These are phyloP conservation scores for Quercus parvula DNA, from an alignment of 306 rosid species.

Conservation along the genomic window DNA sequence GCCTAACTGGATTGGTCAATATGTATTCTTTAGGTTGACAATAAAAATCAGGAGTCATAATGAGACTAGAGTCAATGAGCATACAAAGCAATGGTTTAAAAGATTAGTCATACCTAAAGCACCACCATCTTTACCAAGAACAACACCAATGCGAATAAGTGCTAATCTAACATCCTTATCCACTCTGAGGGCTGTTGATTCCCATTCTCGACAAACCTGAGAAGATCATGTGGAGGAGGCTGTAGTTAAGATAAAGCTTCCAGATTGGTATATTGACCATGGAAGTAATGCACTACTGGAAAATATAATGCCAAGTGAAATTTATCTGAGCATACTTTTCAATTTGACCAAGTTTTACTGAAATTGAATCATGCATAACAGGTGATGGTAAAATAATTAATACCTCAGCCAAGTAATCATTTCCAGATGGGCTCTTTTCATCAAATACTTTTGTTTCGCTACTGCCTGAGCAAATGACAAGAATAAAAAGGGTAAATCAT, in stretches of 20 bases:
- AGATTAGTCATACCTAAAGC: conserved; percentile 65
- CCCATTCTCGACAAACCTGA: conserved; percentile 99
- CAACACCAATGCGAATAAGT: conserved; percentile 89
- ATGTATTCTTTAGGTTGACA: not conserved
- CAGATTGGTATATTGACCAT: not conserved
- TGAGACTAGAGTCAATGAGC: not conserved
- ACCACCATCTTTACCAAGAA: conserved; percentile 98
- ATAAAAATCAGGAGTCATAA: not conserved
- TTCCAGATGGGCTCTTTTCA: conserved; percentile 86
- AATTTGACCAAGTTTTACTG: not conserved
- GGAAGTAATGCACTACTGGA: not conserved
- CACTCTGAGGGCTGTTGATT: conserved; percentile 66
- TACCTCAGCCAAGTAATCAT: conserved; percentile 95
- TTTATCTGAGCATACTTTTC: not conserved
- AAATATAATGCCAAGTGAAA: not conserved
- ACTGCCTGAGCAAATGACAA: conserved; percentile 46
- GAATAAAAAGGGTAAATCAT: conserved; percentile 17
- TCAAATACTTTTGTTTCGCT: conserved; percentile 77
- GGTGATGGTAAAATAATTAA: not conserved
- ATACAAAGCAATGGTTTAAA: not conserved
- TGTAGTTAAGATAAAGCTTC: not conserved
- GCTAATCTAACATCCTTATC: conserved; percentile 79
- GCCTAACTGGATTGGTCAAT: conserved; percentile 1
- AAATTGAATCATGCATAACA: not conserved
- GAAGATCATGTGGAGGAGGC: not conserved